phyloP scores from a whole-genome alignment of 192 early-diverging fungal genomes.

The Backusella macrospora region DNA sequence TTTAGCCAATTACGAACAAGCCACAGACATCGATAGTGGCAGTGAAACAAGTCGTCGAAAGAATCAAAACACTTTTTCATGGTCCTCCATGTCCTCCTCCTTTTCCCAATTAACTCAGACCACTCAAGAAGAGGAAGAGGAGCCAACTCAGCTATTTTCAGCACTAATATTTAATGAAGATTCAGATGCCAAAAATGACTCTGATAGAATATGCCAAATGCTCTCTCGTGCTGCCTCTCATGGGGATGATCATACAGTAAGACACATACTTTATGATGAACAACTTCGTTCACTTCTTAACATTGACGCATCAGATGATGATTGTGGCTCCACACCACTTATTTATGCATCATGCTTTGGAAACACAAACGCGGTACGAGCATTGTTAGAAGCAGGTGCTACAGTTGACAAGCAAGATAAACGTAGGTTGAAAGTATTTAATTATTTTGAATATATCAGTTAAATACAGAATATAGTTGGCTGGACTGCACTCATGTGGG shows the following conservation, averaged over 20 bases:
- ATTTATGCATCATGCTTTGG: slow-evolving; percentile 92
- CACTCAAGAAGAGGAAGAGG: neutral
- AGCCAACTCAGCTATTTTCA: neutral
- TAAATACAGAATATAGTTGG: slow-evolving; percentile 49
- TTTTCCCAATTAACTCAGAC: neutral
- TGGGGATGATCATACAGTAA: slow-evolving; percentile 7
- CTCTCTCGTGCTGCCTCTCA: slow-evolving; percentile 16
- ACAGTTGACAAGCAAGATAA: slow-evolving; percentile 78
- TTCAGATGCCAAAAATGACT: slow-evolving; percentile 3
- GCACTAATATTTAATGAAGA: neutral
- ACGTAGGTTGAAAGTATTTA: slow-evolving; percentile 52
- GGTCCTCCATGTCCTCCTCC: slow-evolving; percentile 19
- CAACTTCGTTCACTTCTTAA: slow-evolving; percentile 56
- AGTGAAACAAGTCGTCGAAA: slow-evolving; percentile 1
- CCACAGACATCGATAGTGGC: slow-evolving; percentile 7
- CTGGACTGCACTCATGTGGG: slow-evolving; percentile 96
- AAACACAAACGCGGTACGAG: slow-evolving; percentile 66
- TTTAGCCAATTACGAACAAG: slow-evolving; percentile 7
- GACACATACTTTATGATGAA: slow-evolving; percentile 7
- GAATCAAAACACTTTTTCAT: slow-evolving; percentile 21
- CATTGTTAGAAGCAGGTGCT: slow-evolving; percentile 77
- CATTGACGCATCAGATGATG: slow-evolving; percentile 79
- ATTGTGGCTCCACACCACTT: slow-evolving; percentile 76
- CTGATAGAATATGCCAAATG: slow-evolving; percentile 9
- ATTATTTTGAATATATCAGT: neutral